Base-by-base conservation (phyloP, 208 protist genomes). In the Crithidia expoeki region DNA sequence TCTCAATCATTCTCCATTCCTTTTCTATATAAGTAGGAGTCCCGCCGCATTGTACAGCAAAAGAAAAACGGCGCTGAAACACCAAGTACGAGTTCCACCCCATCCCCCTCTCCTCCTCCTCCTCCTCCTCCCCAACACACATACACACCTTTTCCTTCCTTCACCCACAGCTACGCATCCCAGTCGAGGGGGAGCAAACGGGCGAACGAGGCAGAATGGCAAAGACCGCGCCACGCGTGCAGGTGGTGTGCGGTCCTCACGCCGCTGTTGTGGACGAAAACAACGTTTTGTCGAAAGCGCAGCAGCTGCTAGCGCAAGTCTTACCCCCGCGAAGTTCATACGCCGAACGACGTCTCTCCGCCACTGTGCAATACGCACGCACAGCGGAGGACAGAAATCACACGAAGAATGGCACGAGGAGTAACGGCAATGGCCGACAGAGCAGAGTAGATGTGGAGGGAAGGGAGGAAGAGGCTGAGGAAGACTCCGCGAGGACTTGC, bases 251-350 rank as follows among this genome's bases (percentile, higher is more conserved):
- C 25, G 38, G 55, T 16, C 23, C 33, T 1, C 55, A 55, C 57
- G 61, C 58, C 28, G 62, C 56, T 57, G 42, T 67, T 25, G 47
- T 71, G 5, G 57, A 64, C 2, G 63, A 76, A 30, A 59, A 71
- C 56, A 34, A 17, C 17, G 16, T 71, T 7, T 71, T 76, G 23
- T n/a, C n/a, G 21, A 76, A 50, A 44, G 72, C 57, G 21, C 63
- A 47, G 30, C 63, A 71, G 33, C 55, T 76, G 21, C 30, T 67
- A 1, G 40, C 46, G 27, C 56, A 55, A 23, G 23, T 34, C 25
- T 27, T 76, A 16, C 57, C 63, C 0, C 12, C 28, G 1, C 52
- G 12, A 0, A 23, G n/a, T 2, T 53, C 44, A 3, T 28, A 2
- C 38, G 6, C 27, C 2, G 10, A 33, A 19, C 56, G 23, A 2